Base-by-base conservation (phyloP, 106 monocot genomes). In the Narthecium ossifragum region DNA sequence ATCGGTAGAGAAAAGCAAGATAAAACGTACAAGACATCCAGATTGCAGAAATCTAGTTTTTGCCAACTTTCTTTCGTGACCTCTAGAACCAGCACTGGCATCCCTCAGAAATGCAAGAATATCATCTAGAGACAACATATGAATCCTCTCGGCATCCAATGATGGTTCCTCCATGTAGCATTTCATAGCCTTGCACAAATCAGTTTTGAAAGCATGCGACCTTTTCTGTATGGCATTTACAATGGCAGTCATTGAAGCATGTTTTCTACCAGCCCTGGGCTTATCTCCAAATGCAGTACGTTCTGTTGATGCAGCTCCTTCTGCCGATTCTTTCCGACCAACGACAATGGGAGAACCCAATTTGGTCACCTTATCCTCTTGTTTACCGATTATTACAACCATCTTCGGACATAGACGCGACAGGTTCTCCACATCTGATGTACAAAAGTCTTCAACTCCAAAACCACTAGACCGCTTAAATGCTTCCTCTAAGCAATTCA, bases 341-440 rank as follows among this genome's bases (percentile, higher is more conserved):
- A 92, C 69, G 30, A 77, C 51, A 58, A 92, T 78, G 24, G 78
- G 46, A 45, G 69, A 51, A 22, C 47, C 53, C 30, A 38, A 70
- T 26, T 63, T 78, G 24, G 51, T 50, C 3, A 61, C 20, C 32
- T 21, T 25, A 22, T 25, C 62, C 30, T 86, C 62, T 62, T 67
- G 45, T 64, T 66, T 64, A 40, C 34, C 47, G 48, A 66, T 63
- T 31, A 62, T 58, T 54, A 77, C 67, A 30, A 78, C 68, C 60
- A 86, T 86, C 92, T 76, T 78, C 33, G 92, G 87, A 68, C 66
- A 84, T n/a, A 92, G 45, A 64, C 57, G 15, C 25, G 76, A 63
- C 57, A 92, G 78, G 1, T 45, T 71, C 67, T 92, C 71, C 62
- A 92, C 70, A 66, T 84, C 75, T n/a, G 56, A 67, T 13, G 71